A percentile compares a stretch with the other conserved stretches of the same genome.
Conservation (phyloP, 495 filamentous ascomycete genomes). For the Cercophora samala region DNA sequence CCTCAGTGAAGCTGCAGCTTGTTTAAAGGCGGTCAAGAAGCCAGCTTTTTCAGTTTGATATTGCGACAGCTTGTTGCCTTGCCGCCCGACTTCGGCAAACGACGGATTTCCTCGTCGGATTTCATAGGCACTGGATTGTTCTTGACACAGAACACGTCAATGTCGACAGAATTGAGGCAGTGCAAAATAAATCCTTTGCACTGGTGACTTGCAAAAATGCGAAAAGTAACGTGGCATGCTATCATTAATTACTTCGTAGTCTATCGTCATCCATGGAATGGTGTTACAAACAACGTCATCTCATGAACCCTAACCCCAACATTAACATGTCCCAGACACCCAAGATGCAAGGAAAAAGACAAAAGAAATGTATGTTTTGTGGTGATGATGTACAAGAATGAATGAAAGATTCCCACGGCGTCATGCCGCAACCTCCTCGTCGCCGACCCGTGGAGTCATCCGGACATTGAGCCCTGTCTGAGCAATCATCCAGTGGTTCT, state of each 20-base stretch:
- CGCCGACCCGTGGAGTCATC: slow-evolving; percentile 1
- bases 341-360: background rate
- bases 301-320: background rate
- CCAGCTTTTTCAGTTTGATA: no score
- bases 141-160: background rate
- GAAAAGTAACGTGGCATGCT: background rate
- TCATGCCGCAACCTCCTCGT: background rate
- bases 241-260: background rate
- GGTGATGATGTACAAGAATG: background rate
- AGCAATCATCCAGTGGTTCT: slow-evolving; percentile 18
- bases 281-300: background rate
- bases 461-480: slow-evolving; percentile 13
- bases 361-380: background rate
- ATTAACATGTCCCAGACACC: background rate
- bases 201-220: background rate
- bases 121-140: background rate
- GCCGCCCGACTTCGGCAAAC: background rate
- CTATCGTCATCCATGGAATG: background rate
- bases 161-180: background rate
- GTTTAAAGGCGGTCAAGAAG: background rate
- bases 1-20: background rate
- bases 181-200: background rate
- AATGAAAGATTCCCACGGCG: background rate
- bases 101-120: background rate
- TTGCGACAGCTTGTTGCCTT: background rate